Evolutionary conservation across 345 rosid species (phyloP).

Genomic region (Citrus medica): DNA sequence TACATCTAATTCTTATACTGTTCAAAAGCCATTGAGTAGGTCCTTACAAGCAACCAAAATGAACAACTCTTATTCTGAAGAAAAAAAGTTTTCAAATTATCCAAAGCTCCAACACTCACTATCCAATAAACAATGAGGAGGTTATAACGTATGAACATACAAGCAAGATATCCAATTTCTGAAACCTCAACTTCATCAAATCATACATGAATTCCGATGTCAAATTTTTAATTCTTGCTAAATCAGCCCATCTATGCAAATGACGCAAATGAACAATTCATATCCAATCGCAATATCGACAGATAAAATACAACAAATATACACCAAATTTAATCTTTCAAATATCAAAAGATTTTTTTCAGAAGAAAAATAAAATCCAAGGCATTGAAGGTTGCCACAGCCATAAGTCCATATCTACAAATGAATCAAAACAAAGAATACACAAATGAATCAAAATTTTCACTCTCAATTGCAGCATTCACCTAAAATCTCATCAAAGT

Average conservation of each 20-base stretch:
- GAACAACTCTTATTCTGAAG: background rate
- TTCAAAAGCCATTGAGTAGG: background rate
- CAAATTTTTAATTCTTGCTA: background rate
- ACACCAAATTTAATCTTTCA: background rate
- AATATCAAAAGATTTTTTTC: no score
- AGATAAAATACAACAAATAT: background rate
- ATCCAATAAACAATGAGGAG: background rate
- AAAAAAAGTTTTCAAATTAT: background rate
- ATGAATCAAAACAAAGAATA: constrained; percentile 3
- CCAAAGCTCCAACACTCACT: background rate
- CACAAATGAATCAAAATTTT: background rate
- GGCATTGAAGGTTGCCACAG: background rate
- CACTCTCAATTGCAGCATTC: background rate
- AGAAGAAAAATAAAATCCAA: background rate
- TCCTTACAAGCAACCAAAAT: background rate
- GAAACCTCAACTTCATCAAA: background rate
- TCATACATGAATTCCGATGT: background rate
- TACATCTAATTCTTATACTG: background rate
- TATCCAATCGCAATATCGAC: background rate
- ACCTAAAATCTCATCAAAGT: background rate
- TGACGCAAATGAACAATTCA: background rate
- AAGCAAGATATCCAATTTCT: background rate
- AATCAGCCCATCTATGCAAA: no score
- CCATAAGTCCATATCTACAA: background rate
- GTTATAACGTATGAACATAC: background rate